Evolutionary conservation across 148 eudicot species (phyloP), one percentile per base, ranked within the genome.

Genomic region (Chenopodium quinoa): DNA sequence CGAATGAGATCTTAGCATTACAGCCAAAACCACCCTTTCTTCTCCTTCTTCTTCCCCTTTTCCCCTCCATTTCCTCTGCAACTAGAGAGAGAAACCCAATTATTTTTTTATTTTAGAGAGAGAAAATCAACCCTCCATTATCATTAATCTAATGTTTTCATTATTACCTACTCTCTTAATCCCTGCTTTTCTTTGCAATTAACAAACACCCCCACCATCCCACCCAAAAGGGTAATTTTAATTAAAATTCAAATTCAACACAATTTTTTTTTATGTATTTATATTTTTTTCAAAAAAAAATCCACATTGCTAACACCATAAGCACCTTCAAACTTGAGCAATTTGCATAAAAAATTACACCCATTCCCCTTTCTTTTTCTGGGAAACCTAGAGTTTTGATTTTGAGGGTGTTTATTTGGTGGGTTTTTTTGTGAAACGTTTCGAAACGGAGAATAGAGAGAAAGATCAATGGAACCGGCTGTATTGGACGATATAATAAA

Each of bases 401-500:
- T 63, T 75, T 32, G 27, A 68, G 3, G 14, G 7, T 25, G 44
- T 27, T 37, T 14, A n/a, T 20, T 9, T 65, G 8, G 62, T 14
- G 62, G 2, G 63, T 27, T 64, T 66, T 66, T 66, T 27, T 17
- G 12, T 78, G 48, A 62, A 58, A 73, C 82, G 78, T 77, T 81
- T 85, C 71, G 84, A 78, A 78, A 71, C 75, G 77, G 23, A n/a
- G 13, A 23, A 44, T 73, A 32, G 82, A 77, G 77, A 69, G 82
- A 13, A 60, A 79, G 32, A 77, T 80, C 77, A 58, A 92, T 92
- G 88, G 96, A 92, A 29, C 67, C 86, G 17, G 89, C 79, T 3
- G 81, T 92, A 27, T 84, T 92, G 23, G 96, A 92, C 44, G 92
- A 91, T 65, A 91, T 92, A 52, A 92, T 92, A 78, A 87, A 63